Evolutionary conservation across 2,329 filamentous ascomycete genomes (phyloP).

Genomic region (Fonsecaea pedrosoi): DNA sequence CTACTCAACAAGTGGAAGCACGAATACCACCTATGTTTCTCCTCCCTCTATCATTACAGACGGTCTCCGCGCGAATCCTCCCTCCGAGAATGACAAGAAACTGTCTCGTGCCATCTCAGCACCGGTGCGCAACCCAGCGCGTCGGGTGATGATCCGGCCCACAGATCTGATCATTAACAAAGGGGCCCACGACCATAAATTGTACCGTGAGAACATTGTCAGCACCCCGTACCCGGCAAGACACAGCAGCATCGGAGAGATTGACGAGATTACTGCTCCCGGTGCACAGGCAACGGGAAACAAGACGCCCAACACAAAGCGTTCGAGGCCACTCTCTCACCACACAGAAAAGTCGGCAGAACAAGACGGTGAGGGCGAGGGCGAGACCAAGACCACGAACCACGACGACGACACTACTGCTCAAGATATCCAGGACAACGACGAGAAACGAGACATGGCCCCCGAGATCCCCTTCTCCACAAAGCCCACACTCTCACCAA

Average conservation of each 20-base stretch:
- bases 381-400: background rate
- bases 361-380: background rate
- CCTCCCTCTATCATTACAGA: slow-evolving; percentile 28
- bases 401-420: background rate
- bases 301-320: slow-evolving; percentile 9
- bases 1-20: slow-evolving; percentile 19
- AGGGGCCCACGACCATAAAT: slow-evolving; percentile 26
- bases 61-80: slow-evolving; percentile 37
- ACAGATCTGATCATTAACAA: slow-evolving; percentile 37
- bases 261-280: slow-evolving; percentile 15
- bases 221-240: slow-evolving; percentile 40
- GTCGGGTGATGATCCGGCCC: slow-evolving; percentile 40
- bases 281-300: background rate
- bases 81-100: slow-evolving; percentile 27
- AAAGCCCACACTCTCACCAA: slow-evolving; percentile 12
- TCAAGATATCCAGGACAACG: slow-evolving; percentile 4
- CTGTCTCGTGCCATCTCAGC: slow-evolving; percentile 38
- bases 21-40: slow-evolving; percentile 17
- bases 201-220: slow-evolving; percentile 39
- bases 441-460: slow-evolving; percentile 16
- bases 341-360: slow-evolving; percentile 20
- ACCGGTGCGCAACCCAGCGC: slow-evolving; percentile 34
- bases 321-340: slow-evolving; percentile 22
- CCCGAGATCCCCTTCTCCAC: slow-evolving; percentile 28
- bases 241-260: slow-evolving; percentile 32